phyloP scores from a whole-genome alignment of 2,329 filamentous ascomycete species.

The Dactylellina leptospora region DNA sequence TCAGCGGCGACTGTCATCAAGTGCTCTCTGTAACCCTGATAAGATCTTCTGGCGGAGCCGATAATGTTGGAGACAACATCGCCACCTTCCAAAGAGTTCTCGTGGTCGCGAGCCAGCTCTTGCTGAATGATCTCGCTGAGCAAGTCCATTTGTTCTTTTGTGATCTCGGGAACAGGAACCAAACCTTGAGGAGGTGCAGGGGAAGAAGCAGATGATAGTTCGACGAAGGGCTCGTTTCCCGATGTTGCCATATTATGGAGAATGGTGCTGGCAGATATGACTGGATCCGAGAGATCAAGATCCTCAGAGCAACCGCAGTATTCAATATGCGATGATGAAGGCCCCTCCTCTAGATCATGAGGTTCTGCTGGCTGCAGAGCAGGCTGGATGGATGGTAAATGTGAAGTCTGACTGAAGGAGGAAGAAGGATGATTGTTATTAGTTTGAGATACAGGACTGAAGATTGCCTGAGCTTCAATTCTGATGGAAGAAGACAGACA shows the following conservation, averaged over 20 bases:
- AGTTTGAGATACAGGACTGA: too few relatives aligned
- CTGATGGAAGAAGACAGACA: too few relatives aligned
- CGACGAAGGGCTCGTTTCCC: not conserved
- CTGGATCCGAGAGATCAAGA: not conserved
- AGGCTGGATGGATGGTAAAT: too few relatives aligned
- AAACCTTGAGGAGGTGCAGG: not conserved
- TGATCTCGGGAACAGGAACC: not conserved
- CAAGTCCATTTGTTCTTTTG: conserved; percentile 9
- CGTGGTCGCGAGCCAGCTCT: not conserved
- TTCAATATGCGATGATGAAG: not conserved
- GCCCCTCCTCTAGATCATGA: too few relatives aligned
- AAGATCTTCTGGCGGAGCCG: not conserved
- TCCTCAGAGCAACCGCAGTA: not conserved
- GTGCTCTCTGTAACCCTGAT: conserved; percentile 1
- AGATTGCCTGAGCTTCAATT: too few relatives aligned
- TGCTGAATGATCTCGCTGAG: not conserved
- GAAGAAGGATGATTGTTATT: too few relatives aligned
- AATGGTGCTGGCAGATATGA: not conserved
- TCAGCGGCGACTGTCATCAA: too few relatives aligned
- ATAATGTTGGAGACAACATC: not conserved
- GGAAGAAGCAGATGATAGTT: not conserved
- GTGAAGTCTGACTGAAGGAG: too few relatives aligned
- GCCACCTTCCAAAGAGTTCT: too few relatives aligned
- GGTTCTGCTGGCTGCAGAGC: too few relatives aligned
- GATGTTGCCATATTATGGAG: not conserved